Evolutionary conservation across 1,284 basidiomycete genomes (phyloP).

Genomic region (Trichosporon faecale): DNA sequence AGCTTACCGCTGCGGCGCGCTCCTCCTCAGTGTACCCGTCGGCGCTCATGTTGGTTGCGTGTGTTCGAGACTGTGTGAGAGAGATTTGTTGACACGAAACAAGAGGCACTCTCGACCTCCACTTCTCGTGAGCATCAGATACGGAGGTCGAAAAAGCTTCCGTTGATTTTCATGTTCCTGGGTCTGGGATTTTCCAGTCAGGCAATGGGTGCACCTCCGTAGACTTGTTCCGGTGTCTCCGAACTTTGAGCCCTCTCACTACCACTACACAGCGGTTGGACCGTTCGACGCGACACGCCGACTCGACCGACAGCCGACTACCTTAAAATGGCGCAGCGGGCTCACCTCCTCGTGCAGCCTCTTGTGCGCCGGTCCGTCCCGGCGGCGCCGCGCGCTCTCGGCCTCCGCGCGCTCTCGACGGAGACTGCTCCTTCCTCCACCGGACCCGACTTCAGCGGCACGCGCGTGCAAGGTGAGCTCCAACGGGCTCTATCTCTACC

Average conservation of each 20-base stretch:
- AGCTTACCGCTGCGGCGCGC: conserved; percentile 20
- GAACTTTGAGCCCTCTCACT: conserved; percentile 1
- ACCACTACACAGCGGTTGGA: not conserved
- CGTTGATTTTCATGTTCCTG: conserved; percentile 1
- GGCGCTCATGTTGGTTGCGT: not conserved
- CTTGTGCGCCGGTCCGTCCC: not conserved
- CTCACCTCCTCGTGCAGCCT: conserved; percentile 3
- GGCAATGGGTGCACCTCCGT: not conserved
- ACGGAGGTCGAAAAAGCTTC: not conserved
- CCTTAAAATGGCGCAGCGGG: conserved; percentile 3
- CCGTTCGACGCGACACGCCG: not conserved
- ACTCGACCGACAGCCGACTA: not conserved
- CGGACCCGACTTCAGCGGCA: not conserved
- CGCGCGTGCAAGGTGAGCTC: not conserved
- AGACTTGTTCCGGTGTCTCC: conserved; percentile 3
- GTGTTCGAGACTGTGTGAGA: too few relatives aligned
- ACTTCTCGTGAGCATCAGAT: not conserved
- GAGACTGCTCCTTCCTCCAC: not conserved
- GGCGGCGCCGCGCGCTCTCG: not conserved
- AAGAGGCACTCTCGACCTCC: not conserved
- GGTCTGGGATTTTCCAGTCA: not conserved
- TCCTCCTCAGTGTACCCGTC: conserved; percentile 19
- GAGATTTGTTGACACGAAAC: not conserved
- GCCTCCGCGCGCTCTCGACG: not conserved
- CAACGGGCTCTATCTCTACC: not conserved